These are phyloP conservation scores for Paecilomyces fulvus DNA, from an alignment of 2,329 filamentous ascomycete genomes.

Conservation along the genomic window DNA sequence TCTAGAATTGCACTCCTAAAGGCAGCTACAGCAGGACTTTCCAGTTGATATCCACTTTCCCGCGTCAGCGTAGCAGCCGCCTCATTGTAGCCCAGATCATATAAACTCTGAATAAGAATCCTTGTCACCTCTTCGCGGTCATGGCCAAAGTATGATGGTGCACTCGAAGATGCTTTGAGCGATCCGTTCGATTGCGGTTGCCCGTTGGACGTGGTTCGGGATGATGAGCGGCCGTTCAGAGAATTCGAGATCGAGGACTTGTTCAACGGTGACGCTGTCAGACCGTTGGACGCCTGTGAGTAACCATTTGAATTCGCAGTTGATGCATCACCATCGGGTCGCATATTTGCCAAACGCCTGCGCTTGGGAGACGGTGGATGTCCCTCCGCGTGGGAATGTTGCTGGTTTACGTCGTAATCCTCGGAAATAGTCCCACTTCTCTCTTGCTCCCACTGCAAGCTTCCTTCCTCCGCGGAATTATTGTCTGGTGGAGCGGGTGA, in stretches of 20 bases:
- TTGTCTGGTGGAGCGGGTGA: conserved; percentile 17
- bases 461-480: conserved; percentile 12
- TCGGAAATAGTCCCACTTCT: conserved; percentile 18
- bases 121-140: conserved; percentile 87
- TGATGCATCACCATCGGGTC: conserved; percentile 47
- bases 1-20: conserved; percentile 73
- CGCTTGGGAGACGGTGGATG: conserved; percentile 45
- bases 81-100: conserved; percentile 75
- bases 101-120: conserved; percentile 82
- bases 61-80: conserved; percentile 67
- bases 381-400: conserved; percentile 21
- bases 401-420: conserved; percentile 14
- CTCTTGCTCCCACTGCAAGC: conserved; percentile 15
- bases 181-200: conserved; percentile 33
- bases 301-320: conserved; percentile 46
- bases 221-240: conserved; percentile 47
- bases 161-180: conserved; percentile 19
- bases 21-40: conserved; percentile 75
- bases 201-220: conserved; percentile 27
- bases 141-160: conserved; percentile 66
- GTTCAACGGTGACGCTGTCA: conserved; percentile 35
- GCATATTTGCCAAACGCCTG: conserved; percentile 54
- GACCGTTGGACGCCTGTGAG: conserved; percentile 50
- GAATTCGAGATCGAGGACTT: conserved; percentile 40
- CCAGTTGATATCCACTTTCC: conserved; percentile 81